Base-by-base conservation (phyloP, 2,329 filamentous ascomycete genomes). In the Diatrype stigma region DNA sequence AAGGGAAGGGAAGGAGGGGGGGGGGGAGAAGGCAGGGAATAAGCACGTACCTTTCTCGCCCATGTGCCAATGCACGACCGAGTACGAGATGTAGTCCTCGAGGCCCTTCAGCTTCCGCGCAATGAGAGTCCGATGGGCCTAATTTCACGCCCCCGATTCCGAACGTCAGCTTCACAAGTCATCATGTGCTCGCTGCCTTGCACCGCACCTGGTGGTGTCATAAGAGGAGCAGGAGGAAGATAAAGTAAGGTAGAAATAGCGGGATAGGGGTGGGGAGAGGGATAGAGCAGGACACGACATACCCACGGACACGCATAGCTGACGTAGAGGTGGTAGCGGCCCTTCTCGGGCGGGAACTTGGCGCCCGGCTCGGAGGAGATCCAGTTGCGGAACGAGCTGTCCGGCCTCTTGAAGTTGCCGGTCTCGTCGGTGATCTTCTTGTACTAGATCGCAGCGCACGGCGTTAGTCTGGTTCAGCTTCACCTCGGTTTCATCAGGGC, bases 271-370 rank as follows among this genome's bases (percentile, higher is more conserved):
- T 14, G 37, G 12, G 12, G n/a, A n/a, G n/a, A n/a, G 22, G 26
- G 7, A 47, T 35, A n/a, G 45, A 28, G 17, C 34, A 42, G 47
- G 46, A 38, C 26, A 42, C 45, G 26, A 63, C 71, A 48, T 60
- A 77, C 86, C 92, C 92, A 96, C 3, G 92, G 92, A 70, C 92
- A 96, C 6, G 92, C 92, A 71, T 96, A 96, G 63, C 87, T 93
- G 59, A 96, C 87, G 67, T 93, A 99, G 61, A 99, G 83, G 72
- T 99, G 94, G 69, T 99, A 99, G 50, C 94, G 81, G 48, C 81
- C 90, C 72, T 89, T 90, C 73, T 97, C 93, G 1, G 90, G 81
- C 5, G 90, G 88, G 61, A 91, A 96, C 68, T 85, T 73, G 5
- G 89, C 86, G 40, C 81, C 85, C 1, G 82, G 71, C 60, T 89